phyloP scores from a whole-genome alignment of 202 grass and related monocot species.

The Setaria italica region DNA sequence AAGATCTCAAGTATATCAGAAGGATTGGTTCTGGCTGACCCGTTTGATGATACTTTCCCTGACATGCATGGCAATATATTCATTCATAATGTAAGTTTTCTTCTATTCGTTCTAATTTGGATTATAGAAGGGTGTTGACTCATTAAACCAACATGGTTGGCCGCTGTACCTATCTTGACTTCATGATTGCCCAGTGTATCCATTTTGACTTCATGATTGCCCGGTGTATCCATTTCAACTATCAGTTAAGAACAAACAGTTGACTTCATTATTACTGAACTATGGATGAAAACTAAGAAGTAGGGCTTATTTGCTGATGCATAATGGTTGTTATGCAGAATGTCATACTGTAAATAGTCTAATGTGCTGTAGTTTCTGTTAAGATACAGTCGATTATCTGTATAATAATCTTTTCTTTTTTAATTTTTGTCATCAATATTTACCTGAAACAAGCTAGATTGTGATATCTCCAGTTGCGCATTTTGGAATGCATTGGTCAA shows the following conservation, averaged over 20 bases:
- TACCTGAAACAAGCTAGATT: not conserved
- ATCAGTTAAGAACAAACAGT: not conserved
- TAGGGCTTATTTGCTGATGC: not conserved
- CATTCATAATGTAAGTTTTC: not conserved
- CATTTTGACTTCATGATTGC: slow-evolving; percentile 9
- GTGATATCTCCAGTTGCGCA: not conserved
- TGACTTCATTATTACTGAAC: slow-evolving; percentile 9
- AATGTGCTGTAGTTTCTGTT: not conserved
- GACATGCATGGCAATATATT: too few relatives aligned
- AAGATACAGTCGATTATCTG: not conserved
- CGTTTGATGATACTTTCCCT: too few relatives aligned
- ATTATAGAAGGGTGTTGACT: not conserved
- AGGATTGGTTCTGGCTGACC: slow-evolving; percentile 63
- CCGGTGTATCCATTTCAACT: not conserved
- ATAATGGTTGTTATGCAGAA: not conserved
- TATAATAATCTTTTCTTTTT: not conserved
- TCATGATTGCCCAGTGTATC: not conserved
- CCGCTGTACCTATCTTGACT: not conserved
- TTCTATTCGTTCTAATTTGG: slow-evolving; percentile 27
- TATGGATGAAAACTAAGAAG: slow-evolving; percentile 8
- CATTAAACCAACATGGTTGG: not conserved
- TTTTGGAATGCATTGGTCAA: not conserved
- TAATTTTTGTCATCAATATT: not conserved
- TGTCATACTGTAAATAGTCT: not conserved
- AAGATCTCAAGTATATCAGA: too few relatives aligned